Conservation (phyloP, 2,329 filamentous ascomycete genomes). For the Botrytis pseudocinerea region DNA sequence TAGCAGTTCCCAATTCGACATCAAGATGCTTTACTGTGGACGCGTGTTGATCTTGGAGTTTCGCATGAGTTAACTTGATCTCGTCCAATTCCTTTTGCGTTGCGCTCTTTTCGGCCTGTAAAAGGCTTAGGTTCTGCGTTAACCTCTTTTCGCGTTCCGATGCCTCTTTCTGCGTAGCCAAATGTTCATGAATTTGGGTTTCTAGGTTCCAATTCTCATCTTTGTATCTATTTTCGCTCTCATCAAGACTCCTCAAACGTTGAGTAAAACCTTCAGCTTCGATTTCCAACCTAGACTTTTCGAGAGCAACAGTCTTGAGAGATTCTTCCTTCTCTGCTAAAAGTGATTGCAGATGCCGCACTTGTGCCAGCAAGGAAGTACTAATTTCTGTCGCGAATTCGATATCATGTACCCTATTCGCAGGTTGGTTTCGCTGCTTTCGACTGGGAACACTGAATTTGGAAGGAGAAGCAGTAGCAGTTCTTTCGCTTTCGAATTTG, state of each 20-base stretch:
- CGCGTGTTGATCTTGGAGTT: conserved; percentile 77
- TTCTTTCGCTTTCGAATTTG: conserved; percentile 81
- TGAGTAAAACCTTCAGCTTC: conserved; percentile 79
- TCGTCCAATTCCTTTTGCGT: conserved; percentile 90
- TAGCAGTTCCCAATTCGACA: conserved; percentile 80
- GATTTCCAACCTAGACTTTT: conserved; percentile 77
- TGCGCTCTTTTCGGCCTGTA: conserved; percentile 72
- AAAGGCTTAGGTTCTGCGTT: conserved; percentile 66
- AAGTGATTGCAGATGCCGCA: conserved; percentile 83
- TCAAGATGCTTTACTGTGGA: conserved; percentile 80
- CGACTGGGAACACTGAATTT: conserved; percentile 86
- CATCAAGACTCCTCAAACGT: conserved; percentile 78
- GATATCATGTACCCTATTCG: conserved; percentile 89
- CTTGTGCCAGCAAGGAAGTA: conserved; percentile 89
- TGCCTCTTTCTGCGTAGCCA: conserved; percentile 71
- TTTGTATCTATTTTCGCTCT: conserved; percentile 94
- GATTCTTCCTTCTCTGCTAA: conserved; percentile 87
- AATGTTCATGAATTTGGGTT: conserved; percentile 83
- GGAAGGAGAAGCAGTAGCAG: conserved; percentile 78
- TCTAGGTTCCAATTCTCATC: conserved; percentile 99
- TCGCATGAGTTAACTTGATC: conserved; percentile 75
- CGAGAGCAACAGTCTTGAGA: conserved; percentile 70
- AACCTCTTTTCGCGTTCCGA: conserved; percentile 82
- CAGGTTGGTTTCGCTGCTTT: conserved; percentile 85
- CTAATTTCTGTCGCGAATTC: conserved; percentile 99